phyloP scores from a whole-genome alignment of 805 yeast genomes.

The Spathaspora sp. region DNA sequence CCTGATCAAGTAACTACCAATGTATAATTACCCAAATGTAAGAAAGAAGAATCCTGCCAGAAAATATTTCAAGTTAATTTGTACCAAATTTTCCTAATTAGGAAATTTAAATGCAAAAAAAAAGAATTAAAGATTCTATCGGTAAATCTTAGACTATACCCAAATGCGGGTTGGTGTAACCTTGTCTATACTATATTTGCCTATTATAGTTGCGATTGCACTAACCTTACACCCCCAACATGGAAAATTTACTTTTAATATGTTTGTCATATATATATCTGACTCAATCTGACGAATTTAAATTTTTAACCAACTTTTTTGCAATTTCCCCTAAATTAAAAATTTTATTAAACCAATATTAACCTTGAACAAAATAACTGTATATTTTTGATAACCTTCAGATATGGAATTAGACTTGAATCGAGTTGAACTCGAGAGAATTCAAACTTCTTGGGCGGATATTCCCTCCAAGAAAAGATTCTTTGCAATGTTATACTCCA shows the following conservation, averaged over 20 bases:
- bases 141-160: background rate
- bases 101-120: background rate
- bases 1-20: background rate
- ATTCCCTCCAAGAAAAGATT: slow-evolving; percentile 27
- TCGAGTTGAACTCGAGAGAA: slow-evolving; percentile 3
- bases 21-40: background rate
- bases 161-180: background rate
- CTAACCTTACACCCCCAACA: background rate
- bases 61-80: background rate
- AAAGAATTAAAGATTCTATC: background rate
- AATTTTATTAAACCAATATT: background rate
- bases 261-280: background rate
- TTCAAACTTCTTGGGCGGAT: slow-evolving; percentile 22
- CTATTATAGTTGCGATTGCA: background rate
- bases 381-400: background rate
- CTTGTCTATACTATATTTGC: background rate
- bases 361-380: too few species aligned
- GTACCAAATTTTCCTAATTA: background rate
- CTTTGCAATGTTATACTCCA: slow-evolving; percentile 26
- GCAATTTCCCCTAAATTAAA: background rate
- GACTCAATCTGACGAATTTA: background rate
- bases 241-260: background rate
- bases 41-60: background rate
- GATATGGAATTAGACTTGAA: slow-evolving; percentile 5
- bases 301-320: background rate